Percentiles rank a stretch among this genome's conserved stretches.
Conservation (phyloP, 768 basidiomycete species). For the Phlebiopsis gigantea region DNA sequence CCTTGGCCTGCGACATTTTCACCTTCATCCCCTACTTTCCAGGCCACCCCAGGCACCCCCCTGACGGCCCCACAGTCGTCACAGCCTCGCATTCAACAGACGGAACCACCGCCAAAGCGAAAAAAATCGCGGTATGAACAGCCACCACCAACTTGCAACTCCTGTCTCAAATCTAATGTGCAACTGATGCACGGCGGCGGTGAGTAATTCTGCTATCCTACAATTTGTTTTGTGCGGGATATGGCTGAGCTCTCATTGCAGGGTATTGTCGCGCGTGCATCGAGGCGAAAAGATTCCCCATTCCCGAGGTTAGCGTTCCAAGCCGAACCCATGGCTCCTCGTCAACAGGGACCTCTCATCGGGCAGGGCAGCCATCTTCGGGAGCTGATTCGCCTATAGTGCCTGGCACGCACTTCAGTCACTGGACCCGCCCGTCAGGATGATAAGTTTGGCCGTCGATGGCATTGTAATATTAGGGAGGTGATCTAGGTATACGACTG, state of each 20-base stretch:
- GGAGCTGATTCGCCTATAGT: neutral
- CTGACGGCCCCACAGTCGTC: too few species aligned
- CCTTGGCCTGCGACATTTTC: too few species aligned
- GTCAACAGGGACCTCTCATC: neutral
- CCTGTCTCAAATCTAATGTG: constrained; percentile 63
- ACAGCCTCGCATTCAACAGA: neutral
- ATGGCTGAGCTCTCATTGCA: neutral
- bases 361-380: neutral
- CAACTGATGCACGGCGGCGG: constrained; percentile 74
- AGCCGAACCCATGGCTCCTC: neutral
- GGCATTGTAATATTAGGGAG: neutral
- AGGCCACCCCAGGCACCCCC: too few species aligned
- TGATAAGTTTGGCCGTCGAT: neutral
- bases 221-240: neutral
- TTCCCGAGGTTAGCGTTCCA: neutral
- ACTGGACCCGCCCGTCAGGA: neutral
- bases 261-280: constrained; percentile 11
- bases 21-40: too few species aligned
- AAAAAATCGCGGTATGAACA: neutral
- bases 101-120: neutral
- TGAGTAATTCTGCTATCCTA: constrained; percentile 33
- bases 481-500: constrained; percentile 2
- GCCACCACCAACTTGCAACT: constrained; percentile 36
- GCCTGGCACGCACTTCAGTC: neutral
- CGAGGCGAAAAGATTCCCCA: neutral